phyloP scores from a whole-genome alignment of 208 protist species.

The Trypanosoma melophagium region DNA sequence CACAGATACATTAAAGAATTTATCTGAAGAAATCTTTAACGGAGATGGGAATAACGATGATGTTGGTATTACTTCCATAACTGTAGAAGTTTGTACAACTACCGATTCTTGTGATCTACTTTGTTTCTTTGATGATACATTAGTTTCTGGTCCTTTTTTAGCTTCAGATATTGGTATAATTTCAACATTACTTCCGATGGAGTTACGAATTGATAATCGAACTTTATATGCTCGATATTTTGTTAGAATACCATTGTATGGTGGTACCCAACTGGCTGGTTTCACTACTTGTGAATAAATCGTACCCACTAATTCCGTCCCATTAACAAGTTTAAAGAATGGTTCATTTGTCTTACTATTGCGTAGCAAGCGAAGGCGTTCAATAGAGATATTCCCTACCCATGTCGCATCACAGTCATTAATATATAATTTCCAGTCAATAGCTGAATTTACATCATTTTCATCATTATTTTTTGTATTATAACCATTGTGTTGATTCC shows the following conservation, averaged over 20 bases:
- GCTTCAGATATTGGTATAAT: background rate
- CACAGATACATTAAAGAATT: conserved; percentile 19
- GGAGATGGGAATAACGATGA: background rate
- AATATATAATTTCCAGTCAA: conserved; percentile 81
- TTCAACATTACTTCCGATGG: conserved; percentile 46
- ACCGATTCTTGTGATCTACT: background rate
- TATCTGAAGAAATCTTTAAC: background rate
- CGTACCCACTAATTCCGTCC: conserved; percentile 53
- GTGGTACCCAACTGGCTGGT: conserved; percentile 53
- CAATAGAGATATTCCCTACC: conserved; percentile 71
- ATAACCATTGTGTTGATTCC: too few species aligned
- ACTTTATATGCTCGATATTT: conserved; percentile 45
- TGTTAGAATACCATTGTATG: conserved; percentile 48
- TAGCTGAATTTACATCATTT: conserved; percentile 24
- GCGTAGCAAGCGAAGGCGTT: conserved; percentile 62
- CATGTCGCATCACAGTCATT: conserved; percentile 87
- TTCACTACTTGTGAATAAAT: conserved; percentile 81
- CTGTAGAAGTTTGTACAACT: background rate
- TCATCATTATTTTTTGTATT: background rate
- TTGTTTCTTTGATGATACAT: background rate
- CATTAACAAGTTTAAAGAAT: conserved; percentile 58
- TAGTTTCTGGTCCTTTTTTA: background rate
- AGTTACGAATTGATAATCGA: conserved; percentile 56
- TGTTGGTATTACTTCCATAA: background rate
- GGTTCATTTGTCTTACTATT: conserved; percentile 49